These are phyloP conservation scores for Blastomyces silverae DNA, from an alignment of 2,329 filamentous ascomycete genomes.

Conservation along the genomic window DNA sequence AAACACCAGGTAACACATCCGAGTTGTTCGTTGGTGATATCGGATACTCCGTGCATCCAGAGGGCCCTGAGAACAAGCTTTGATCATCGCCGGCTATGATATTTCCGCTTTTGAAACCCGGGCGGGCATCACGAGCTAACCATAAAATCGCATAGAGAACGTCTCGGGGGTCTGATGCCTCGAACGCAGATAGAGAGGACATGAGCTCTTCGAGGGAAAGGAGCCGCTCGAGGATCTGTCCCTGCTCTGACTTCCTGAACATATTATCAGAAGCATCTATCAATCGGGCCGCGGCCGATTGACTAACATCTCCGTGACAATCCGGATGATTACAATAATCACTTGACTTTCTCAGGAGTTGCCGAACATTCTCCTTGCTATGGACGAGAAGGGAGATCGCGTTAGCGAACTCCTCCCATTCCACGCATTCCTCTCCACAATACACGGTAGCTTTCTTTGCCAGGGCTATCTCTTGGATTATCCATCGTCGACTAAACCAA, in stretches of 20 bases:
- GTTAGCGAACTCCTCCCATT: constrained; percentile 3
- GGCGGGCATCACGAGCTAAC: constrained; percentile 7
- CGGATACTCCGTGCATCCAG: neutral
- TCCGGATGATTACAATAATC: constrained; percentile 8
- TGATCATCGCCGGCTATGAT: neutral
- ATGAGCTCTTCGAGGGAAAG: constrained; percentile 10
- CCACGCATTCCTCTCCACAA: neutral
- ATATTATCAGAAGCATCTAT: constrained; percentile 7
- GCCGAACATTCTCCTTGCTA: neutral
- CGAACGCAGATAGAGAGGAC: neutral
- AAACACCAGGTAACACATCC: neutral
- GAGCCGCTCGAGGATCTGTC: constrained; percentile 3
- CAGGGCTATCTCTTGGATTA: constrained; percentile 6
- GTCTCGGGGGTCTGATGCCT: constrained; percentile 8
- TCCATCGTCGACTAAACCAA: constrained; percentile 10
- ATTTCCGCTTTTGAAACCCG: neutral
- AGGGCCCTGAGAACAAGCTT: neutral
- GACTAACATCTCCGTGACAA: constrained; percentile 1
- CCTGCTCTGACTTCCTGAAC: constrained; percentile 8
- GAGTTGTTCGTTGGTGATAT: neutral
- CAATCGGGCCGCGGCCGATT: constrained; percentile 2
- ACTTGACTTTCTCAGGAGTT: neutral
- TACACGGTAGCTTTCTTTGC: constrained; percentile 9
- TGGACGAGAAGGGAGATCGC: constrained; percentile 7
- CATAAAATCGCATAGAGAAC: constrained; percentile 7